These are phyloP conservation scores for Solanum verrucosum DNA, from an alignment of 257 asterid genomes.

Conservation along the genomic window DNA sequence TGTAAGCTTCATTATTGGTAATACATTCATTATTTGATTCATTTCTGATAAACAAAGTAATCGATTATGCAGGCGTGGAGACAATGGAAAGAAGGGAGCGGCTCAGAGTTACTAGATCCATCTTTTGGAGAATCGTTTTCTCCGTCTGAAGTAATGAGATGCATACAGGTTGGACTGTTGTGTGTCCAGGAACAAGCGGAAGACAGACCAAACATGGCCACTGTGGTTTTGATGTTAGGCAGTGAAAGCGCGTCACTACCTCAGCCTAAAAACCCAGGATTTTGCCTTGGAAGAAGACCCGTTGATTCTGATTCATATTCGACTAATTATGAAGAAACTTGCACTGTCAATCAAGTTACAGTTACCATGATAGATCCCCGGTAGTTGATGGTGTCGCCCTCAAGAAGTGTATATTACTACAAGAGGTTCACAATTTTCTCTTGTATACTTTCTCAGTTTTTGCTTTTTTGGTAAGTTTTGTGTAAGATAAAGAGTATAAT, in stretches of 20 bases:
- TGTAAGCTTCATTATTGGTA: constrained; percentile 25
- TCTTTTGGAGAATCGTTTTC: constrained; percentile 24
- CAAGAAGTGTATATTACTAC: not conserved
- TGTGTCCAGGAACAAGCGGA: constrained; percentile 74
- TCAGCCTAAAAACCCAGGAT: constrained; percentile 64
- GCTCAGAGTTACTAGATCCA: constrained; percentile 41
- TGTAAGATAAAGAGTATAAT: not conserved
- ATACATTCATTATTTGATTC: not conserved
- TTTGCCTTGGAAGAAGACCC: constrained; percentile 42
- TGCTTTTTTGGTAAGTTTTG: not conserved
- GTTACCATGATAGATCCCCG: constrained; percentile 48
- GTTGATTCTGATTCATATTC: constrained; percentile 29
- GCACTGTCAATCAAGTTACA: constrained; percentile 52
- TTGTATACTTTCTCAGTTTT: not conserved
- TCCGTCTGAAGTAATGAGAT: constrained; percentile 44
- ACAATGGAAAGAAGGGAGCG: constrained; percentile 45
- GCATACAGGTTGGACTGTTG: constrained; percentile 62
- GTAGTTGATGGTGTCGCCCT: constrained; percentile 10
- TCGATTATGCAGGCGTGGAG: constrained; percentile 51
- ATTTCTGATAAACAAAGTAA: not conserved
- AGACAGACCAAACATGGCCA: constrained; percentile 66
- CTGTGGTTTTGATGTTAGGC: constrained; percentile 46
- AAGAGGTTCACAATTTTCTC: constrained; percentile 3
- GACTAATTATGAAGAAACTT: constrained; percentile 34
- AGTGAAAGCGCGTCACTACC: constrained; percentile 42